Base-by-base conservation (phyloP, 306 rosid genomes). In the Corylus americana region DNA sequence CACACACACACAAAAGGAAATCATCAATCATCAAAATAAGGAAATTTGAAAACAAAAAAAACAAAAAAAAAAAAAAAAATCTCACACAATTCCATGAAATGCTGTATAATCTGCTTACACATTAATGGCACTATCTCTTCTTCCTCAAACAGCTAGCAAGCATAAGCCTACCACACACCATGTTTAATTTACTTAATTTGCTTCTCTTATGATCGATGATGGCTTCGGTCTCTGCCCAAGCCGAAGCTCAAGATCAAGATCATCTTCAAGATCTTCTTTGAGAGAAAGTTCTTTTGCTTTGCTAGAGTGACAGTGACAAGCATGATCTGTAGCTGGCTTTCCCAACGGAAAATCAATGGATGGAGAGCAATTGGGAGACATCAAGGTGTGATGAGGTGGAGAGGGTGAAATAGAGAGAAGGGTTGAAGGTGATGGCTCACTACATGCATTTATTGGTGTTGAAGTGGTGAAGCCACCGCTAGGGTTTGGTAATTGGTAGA, bases 201-300 rank as follows among this genome's bases (percentile, higher is more conserved):
- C 35, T 31, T 31, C 35, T 31, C 71, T 86, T 71, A 14, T 86
- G 22, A 22, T 22, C 22, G 80, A 90, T 45, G 87, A 73, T 50
- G 89, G 84, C 31, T 83, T 54, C 54, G 95, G 94, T 57, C 88
- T 84, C 16, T 90, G 88, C 20, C 98, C 97, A 1, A 94, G 86
- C 44, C 97, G 88, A 13, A 94, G 97, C 93, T 94, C 98, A 55
- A 94, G 90, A 91, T 94, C 97, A 85, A 94, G 87, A 77, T 91
- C 97, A 84, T 90, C 93, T 18, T 76, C 78, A 59, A 76, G 78
- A 25, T 81, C 59, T 14, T 42, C 27, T 54, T 82, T 74, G 50
- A 62, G 48, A 53, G 75, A 22, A 14, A 84, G 73, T 73, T 79
- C 73, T 71, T 85, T 83, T 25, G 80, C 51, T 82, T 85, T 80